A percentile compares a stretch with the other conserved stretches of the same genome.
These are phyloP conservation scores for Nannizziopsis arthrosporioides DNA, from an alignment of 2,329 filamentous ascomycete genomes.

Conservation along the genomic window DNA sequence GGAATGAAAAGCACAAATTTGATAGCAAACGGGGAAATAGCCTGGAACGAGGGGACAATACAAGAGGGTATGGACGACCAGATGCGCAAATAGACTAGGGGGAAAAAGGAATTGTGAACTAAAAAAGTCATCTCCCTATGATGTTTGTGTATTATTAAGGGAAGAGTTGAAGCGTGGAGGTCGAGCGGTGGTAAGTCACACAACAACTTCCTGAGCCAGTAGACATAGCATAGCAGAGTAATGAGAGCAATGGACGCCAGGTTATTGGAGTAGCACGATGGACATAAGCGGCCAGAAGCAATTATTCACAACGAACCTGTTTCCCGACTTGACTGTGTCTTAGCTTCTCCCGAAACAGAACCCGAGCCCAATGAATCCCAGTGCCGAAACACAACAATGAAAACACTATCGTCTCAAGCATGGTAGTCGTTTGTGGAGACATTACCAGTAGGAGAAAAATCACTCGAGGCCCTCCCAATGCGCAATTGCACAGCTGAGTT, in stretches of 20 bases:
- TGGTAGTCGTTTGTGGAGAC: neutral
- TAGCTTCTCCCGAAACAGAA: slow-evolving; percentile 1
- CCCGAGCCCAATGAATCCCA: slow-evolving; percentile 3
- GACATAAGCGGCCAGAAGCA: neutral
- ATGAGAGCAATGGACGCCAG: slow-evolving; percentile 2
- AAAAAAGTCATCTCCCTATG: neutral
- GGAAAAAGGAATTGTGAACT: slow-evolving; percentile 2
- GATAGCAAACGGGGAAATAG: slow-evolving; percentile 1
- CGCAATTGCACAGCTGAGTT: slow-evolving; percentile 4
- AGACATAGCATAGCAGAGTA: neutral
- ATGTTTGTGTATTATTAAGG: neutral
- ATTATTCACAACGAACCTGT: slow-evolving; percentile 2
- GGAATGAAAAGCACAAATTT: neutral
- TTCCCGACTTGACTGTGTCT: slow-evolving; percentile 3
- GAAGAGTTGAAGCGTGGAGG: neutral
- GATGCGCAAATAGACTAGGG: slow-evolving; percentile 7
- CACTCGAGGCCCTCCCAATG: neutral
- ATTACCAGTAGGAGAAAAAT: slow-evolving; percentile 4
- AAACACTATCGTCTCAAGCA: slow-evolving; percentile 6
- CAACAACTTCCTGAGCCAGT: slow-evolving; percentile 5
- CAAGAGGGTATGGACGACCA: slow-evolving; percentile 6
- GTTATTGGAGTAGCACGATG: neutral
- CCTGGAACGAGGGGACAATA: neutral
- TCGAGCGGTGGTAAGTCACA: slow-evolving; percentile 1
- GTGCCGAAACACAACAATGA: slow-evolving; percentile 7